Percentiles rank a stretch among this genome's conserved stretches.
Conservation (phyloP, 257 asterid genomes). For the Gardenia jasminoides region DNA sequence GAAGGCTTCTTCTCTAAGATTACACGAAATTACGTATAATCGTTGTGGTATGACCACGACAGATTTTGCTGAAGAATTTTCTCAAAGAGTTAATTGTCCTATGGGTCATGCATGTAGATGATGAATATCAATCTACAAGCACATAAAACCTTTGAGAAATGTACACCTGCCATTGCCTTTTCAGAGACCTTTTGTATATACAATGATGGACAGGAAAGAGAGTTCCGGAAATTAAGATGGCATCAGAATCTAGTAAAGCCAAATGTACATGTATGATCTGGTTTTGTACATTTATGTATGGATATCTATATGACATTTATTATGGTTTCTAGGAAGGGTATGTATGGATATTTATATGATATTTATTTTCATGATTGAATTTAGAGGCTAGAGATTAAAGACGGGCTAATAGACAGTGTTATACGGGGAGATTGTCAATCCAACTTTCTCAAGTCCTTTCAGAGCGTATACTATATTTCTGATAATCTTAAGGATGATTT, state of each 20-base stretch:
- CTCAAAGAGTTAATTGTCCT: neutral
- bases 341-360: neutral
- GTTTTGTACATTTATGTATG: neutral
- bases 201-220: neutral
- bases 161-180: neutral
- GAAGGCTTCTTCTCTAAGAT: conserved; percentile 7
- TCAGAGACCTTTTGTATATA: neutral
- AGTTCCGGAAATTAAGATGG: neutral
- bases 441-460: neutral
- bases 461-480: neutral
- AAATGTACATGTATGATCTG: neutral
- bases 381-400: neutral
- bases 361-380: neutral
- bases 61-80: neutral
- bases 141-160: neutral
- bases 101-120: neutral
- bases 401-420: neutral
- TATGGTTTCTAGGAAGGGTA: neutral
- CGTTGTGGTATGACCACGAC: neutral
- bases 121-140: neutral
- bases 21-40: neutral
- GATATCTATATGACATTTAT: neutral
- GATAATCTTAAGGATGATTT: neutral
- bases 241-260: neutral
- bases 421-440: neutral